Base-by-base conservation (phyloP, 2,329 filamentous ascomycete species). In the Xylaria sp. region DNA sequence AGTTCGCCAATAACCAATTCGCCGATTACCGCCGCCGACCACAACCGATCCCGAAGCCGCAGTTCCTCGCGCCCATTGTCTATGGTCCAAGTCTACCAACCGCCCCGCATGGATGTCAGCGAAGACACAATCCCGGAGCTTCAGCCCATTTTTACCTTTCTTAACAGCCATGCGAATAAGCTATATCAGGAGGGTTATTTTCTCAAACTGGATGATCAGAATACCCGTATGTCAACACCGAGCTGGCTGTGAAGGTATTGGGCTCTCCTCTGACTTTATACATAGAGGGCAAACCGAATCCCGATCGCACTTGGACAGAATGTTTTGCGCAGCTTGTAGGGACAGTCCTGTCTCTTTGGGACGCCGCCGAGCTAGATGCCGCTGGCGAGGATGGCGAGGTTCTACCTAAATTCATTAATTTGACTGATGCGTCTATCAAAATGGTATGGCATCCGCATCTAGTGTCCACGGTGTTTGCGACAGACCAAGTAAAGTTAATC, bases 171-270 rank as follows among this genome's bases (percentile, higher is more conserved):
- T 76, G 90, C 88, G 60, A 97, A 97, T 77, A 98, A 98, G 79
- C 81, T 98, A 58, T 99, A 98, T 75, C 93, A 97, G 70, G 95
- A 99, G 79, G 95, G 95, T 37, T 99, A 98, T 74, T 98, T 99
- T 69, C 79, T 99, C 70, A 99, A 98, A 78, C 81, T 99, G 49
- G 94, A 97, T 76, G 95, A 99, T 76, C 88, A 97, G 69, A 96
- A 98, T 73, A 89, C 88, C 57, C 89, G 93, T 97, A 85, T 70
- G 92, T 86, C 13, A 60, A 27, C 35, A 6, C 56, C 15, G 29
- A 31, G 9, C 21, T 10, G 4, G 9, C 47, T 13, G 8, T 38
- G 9, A 37, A 21, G 23, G 15, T 29, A n/a, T 17, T 15, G 9
- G 51, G 9, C 15, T 17, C 21, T 17, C 21, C 8, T 27, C 58